A percentile compares a stretch with the other conserved stretches of the same genome.
Conservation (phyloP, 192 early-diverging fungal genomes). For the Backusella morwellensis region DNA sequence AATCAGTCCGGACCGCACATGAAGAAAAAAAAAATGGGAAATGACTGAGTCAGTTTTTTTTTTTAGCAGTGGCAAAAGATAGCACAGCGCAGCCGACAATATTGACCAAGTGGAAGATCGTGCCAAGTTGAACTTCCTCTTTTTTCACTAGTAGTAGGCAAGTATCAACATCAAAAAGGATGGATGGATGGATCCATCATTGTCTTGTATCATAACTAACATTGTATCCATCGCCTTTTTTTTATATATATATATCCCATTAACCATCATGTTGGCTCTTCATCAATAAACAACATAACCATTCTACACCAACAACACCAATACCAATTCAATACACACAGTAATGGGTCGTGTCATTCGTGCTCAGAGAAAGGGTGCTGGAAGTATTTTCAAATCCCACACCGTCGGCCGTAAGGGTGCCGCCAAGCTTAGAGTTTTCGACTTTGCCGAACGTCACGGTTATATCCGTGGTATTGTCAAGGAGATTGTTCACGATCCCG, state of each 20-base stretch:
- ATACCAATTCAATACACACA: neutral
- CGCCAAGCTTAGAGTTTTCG: too few species aligned
- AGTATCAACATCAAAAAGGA: neutral
- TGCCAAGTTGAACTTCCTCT: neutral
- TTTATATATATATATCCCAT: neutral
- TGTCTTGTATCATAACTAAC: neutral
- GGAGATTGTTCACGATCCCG: slow-evolving; percentile 98
- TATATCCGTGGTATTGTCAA: slow-evolving; percentile 97
- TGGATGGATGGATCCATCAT: neutral
- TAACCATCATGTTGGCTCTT: too few species aligned
- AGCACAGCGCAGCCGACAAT: neutral
- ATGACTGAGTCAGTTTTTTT: neutral
- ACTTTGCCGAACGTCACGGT: slow-evolving; percentile 65
- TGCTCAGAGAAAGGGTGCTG: slow-evolving; percentile 93
- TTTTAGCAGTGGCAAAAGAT: neutral
- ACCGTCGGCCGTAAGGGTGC: slow-evolving; percentile 85
- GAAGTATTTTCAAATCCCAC: slow-evolving; percentile 98
- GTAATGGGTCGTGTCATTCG: slow-evolving; percentile 99
- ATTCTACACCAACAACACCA: neutral
- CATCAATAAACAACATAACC: too few species aligned
- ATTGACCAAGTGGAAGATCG: neutral
- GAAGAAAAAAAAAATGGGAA: neutral
- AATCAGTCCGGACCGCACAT: too few species aligned
- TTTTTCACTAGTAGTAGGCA: slow-evolving; percentile 6
- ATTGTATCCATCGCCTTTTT: neutral